Base-by-base conservation (phyloP, 2,329 filamentous ascomycete species). In the Colletotrichum magnum region DNA sequence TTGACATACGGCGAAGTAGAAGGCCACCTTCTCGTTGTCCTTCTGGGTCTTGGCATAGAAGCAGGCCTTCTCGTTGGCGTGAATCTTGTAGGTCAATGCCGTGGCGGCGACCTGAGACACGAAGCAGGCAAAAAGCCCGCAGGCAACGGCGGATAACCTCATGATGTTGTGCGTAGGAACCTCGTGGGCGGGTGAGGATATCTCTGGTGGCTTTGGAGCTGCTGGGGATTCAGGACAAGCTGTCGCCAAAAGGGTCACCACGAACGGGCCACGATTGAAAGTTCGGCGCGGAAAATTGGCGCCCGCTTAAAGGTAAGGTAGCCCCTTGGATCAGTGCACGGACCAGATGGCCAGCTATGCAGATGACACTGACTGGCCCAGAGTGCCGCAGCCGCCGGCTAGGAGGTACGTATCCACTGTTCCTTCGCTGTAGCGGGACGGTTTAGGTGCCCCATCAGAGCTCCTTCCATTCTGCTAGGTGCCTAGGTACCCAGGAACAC, bases 61-160 rank as follows among this genome's bases (percentile, higher is more conserved):
- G 86, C 96, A 99, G 70, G 96, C 94, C 83, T 93, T 94, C 86
- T 98, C 96, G 84, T 97, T 93, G 58, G 96, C 93, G 60, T 87
- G 84, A 54, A 99, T 87, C 83, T 95, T 94, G 87, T 98, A 99
- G 56, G 96, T 99, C 78, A 99, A 87, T 48, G 96, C 95, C 5
- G 96, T 99, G 45, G 94, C 94, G 62, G 93, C 90, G 61, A 92
- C 92, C 70, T 92, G 85, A 69, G 92, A 91, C 66, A 90, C 83
- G 72, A 93, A 82, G 77, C 87, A 90, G 84, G 92, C 92, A 80
- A 97, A 79, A 62, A 96, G 87, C 84, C 92, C 89, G 75, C 88
- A 85, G 62, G 89, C 83, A 70, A 93, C 76, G 72, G 87, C 81
- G 71, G 86, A 83, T 73, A 91, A 80, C 83, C 89, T 92, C 93